Evolutionary conservation across 2,329 filamentous ascomycete species (phyloP).

Genomic region (Thelonectria olida): DNA sequence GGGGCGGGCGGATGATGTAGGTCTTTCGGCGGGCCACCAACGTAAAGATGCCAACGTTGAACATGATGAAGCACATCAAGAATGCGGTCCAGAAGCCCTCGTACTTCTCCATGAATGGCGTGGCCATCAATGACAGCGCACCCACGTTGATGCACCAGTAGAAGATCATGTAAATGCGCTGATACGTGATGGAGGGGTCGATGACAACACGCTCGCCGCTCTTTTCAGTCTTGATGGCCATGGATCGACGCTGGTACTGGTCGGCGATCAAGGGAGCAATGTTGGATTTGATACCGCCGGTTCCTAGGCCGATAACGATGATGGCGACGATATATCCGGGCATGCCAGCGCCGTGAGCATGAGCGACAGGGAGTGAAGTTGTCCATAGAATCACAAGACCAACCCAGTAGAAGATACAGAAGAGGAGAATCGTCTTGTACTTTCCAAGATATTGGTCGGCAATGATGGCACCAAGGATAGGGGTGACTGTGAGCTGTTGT

Average conservation of each 20-base stretch:
- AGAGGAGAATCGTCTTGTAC: constrained; percentile 69
- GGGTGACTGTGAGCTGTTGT: constrained; percentile 44
- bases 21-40: constrained; percentile 57
- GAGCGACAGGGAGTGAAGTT: constrained; percentile 53
- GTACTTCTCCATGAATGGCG: constrained; percentile 73
- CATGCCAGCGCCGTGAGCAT: constrained; percentile 52
- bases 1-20: constrained; percentile 61
- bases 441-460: constrained; percentile 67
- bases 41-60: constrained; percentile 66
- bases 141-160: constrained; percentile 80
- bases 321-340: constrained; percentile 64
- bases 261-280: constrained; percentile 68
- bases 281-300: constrained; percentile 76
- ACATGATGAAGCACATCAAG: constrained; percentile 66
- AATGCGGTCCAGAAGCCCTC: constrained; percentile 75
- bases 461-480: constrained; percentile 62
- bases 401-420: constrained; percentile 65
- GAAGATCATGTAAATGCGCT: constrained; percentile 78
- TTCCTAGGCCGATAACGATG: constrained; percentile 72
- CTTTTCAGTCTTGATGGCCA: constrained; percentile 58
- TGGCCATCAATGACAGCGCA: constrained; percentile 73
- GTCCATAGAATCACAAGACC: constrained; percentile 64
- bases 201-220: constrained; percentile 69
- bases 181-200: constrained; percentile 72
- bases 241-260: constrained; percentile 66